Percentiles rank a stretch among this genome's conserved stretches.
These are phyloP conservation scores for Vigna angularis DNA, from an alignment of 306 rosid genomes.

Conservation along the genomic window DNA sequence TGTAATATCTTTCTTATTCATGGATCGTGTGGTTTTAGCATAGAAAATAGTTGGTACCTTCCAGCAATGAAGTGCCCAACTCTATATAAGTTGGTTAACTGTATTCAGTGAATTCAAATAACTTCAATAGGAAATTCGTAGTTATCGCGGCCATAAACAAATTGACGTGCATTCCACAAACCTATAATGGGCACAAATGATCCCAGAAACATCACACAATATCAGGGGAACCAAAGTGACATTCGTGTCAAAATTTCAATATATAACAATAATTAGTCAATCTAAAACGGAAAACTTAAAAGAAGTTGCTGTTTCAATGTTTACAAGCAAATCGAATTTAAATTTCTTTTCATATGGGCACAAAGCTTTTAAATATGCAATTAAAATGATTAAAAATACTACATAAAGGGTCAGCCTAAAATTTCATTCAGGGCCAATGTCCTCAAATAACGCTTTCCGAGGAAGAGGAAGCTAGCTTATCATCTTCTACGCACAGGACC, in stretches of 20 bases:
- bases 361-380: constrained; percentile 38
- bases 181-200: neutral
- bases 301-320: constrained; percentile 1
- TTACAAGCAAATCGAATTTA: constrained; percentile 25
- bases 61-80: neutral
- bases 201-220: neutral
- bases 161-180: neutral
- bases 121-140: neutral
- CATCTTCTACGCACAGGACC: constrained; percentile 77
- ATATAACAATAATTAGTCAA: constrained; percentile 37
- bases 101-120: neutral
- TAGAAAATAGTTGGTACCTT: neutral
- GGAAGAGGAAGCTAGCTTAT: constrained; percentile 37
- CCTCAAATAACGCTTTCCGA: constrained; percentile 26
- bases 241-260: constrained; percentile 42
- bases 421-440: constrained; percentile 29
- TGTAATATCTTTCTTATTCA: neutral
- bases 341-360: neutral
- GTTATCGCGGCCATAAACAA: neutral
- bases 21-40: neutral
- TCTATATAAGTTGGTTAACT: neutral
- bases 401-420: constrained; percentile 41
- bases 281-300: constrained; percentile 34
- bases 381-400: constrained; percentile 35
- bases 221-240: constrained; percentile 27